Evolutionary conservation across 257 asterid species (phyloP), one percentile per base, ranked within the genome.

Genomic region (Verbascum thapsus): DNA sequence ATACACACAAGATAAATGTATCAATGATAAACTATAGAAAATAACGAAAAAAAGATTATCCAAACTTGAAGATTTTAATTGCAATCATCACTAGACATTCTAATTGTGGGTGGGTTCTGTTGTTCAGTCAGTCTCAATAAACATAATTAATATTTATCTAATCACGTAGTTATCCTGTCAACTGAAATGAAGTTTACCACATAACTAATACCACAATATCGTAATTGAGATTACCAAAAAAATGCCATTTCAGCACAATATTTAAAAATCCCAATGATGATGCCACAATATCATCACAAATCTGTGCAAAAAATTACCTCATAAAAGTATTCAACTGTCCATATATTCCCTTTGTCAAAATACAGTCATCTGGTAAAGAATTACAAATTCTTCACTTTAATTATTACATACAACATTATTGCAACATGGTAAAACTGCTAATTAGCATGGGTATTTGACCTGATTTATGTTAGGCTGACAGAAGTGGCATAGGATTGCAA

Each of bases 401-500:
- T 22, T 66, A 51, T 39, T 49, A 53, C 67, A 13, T 45, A 61
- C 44, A 23, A 63, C 52, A n/a, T 53, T 52, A 63, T 42, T 53
- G 58, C 39, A 47, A 61, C 53, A 56, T n/a, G 41, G 44, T 16
- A 11, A 56, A 63, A 53, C 16, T 48, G 54, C 65, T 42, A 64
- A 40, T 63, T 54, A 23, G 53, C 4, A n/a, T 42, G 48, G n/a
- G n/a, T n/a, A n/a, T n/a, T n/a, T 57, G 32, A 15, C 13, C 8
- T 9, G 61, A 39, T 50, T 84, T 79, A 88, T 15, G 86, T 68
- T 49, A 84, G 73, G 84, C 92, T 83, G 69, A 86, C 44, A 3
- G 92, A 76, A 66, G 94, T 86, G 45, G 96, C 94, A 56, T 85
- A 88, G 22, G 97, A 80, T 51, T 86, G 97, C 68, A 91, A 69